These are phyloP conservation scores for Paramecium tetraurelia DNA, from an alignment of 73 alveolate genomes.

Conservation along the genomic window DNA sequence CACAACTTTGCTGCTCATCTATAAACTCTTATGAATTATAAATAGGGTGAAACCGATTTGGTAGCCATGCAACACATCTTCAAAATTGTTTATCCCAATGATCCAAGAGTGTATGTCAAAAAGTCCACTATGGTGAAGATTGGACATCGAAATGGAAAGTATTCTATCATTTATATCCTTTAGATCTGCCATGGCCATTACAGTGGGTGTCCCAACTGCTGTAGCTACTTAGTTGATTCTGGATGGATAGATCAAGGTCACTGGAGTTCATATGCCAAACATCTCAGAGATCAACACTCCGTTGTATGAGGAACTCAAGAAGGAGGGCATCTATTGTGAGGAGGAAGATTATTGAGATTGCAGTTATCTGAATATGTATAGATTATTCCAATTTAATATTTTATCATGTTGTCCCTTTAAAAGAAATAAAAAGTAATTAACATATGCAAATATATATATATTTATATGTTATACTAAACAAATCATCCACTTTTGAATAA, in stretches of 20 bases:
- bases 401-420: background rate
- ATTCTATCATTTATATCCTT: constrained; percentile 41
- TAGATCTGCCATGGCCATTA: constrained; percentile 76
- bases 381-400: background rate
- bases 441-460: background rate
- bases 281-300: constrained; percentile 67
- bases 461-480: background rate
- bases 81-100: constrained; percentile 61
- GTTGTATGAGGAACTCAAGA: constrained; percentile 58
- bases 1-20: constrained; percentile 75
- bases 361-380: background rate
- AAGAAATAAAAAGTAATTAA: background rate
- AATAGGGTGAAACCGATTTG: constrained; percentile 75
- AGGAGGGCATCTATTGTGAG: constrained; percentile 52
- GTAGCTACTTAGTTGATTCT: constrained; percentile 73
- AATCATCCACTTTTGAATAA: constrained; percentile 73
- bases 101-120: constrained; percentile 55
- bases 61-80: constrained; percentile 81
- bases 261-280: constrained; percentile 63
- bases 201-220: constrained; percentile 87
- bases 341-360: background rate
- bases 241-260: constrained; percentile 60
- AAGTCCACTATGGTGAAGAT: constrained; percentile 67
- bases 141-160: constrained; percentile 72
- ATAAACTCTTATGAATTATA: constrained; percentile 64